Conservation (phyloP, 1,284 basidiomycete species). For the Anthracocystis setariae region DNA sequence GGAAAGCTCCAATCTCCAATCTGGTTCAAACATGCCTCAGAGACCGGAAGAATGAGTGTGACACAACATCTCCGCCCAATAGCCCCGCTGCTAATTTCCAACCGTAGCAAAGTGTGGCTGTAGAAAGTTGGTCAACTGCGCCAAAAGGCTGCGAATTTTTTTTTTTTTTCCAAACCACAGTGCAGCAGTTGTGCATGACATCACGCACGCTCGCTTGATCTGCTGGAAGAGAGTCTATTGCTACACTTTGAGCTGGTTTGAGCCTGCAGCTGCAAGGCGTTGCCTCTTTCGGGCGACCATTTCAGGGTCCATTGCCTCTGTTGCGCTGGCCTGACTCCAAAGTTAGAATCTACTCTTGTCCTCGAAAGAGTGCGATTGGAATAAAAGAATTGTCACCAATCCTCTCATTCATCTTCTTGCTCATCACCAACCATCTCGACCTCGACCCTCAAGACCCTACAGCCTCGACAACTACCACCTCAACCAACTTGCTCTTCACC, state of each 20-base stretch:
- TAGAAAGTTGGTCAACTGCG: constrained; percentile 40
- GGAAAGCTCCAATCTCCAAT: too few species aligned
- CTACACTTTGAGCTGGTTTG: not conserved
- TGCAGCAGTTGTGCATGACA: constrained; percentile 32
- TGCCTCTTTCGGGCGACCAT: constrained; percentile 23
- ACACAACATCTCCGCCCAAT: constrained; percentile 1
- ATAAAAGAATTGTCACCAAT: not conserved
- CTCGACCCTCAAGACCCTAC: constrained; percentile 1
- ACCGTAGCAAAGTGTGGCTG: not conserved
- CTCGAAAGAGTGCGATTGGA: not conserved
- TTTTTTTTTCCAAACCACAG: too few species aligned
- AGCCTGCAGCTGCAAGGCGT: constrained; percentile 1
- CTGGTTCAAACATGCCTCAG: too few species aligned
- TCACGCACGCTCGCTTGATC: constrained; percentile 12
- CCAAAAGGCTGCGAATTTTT: not conserved
- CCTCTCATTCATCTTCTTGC: not conserved
- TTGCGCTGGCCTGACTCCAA: not conserved
- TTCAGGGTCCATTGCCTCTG: constrained; percentile 44
- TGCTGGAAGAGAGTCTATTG: constrained; percentile 22
- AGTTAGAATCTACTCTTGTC: constrained; percentile 31
- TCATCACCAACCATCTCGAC: not conserved
- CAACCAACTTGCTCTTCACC: not conserved
- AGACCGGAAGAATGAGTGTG: not conserved
- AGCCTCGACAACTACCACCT: constrained; percentile 2
- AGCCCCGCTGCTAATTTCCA: constrained; percentile 7